Evolutionary conservation across 2,329 filamentous ascomycete genomes (phyloP).

Genomic region (Cercospora citrullina): DNA sequence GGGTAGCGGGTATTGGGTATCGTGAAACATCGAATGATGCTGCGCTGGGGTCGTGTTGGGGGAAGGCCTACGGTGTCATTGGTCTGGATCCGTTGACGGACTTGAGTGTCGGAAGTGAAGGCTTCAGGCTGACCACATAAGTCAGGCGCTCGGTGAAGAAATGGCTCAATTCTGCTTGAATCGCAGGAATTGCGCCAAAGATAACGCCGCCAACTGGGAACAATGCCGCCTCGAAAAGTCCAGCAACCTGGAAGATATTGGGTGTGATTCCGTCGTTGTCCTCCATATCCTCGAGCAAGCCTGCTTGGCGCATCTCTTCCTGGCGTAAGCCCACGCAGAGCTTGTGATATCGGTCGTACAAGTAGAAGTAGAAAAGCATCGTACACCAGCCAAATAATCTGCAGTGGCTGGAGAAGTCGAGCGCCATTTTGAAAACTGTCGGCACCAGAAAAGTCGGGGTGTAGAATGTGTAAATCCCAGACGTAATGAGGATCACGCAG

Average conservation of each 20-base stretch:
- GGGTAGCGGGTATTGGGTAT: neutral
- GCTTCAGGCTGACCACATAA: conserved; percentile 73
- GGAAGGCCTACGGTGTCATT: conserved; percentile 26
- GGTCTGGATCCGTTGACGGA: conserved; percentile 24
- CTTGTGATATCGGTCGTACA: conserved; percentile 68
- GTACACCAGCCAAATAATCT: conserved; percentile 63
- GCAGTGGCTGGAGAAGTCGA: conserved; percentile 60
- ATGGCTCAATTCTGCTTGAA: conserved; percentile 68
- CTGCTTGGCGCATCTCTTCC: conserved; percentile 66
- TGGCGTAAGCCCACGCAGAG: conserved; percentile 61
- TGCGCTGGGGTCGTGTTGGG: neutral
- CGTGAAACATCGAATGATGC: neutral
- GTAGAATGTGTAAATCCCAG: conserved; percentile 60
- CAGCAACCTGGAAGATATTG: conserved; percentile 33
- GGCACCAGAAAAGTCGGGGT: conserved; percentile 55
- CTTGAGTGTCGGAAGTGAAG: conserved; percentile 26
- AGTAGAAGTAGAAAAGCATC: conserved; percentile 62
- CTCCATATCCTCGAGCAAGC: conserved; percentile 62
- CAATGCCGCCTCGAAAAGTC: conserved; percentile 64
- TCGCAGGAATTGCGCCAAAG: conserved; percentile 66
- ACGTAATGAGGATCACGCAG: conserved; percentile 63
- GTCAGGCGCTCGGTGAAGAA: conserved; percentile 69
- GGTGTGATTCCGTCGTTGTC: conserved; percentile 33
- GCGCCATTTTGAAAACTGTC: conserved; percentile 59
- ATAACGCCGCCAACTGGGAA: conserved; percentile 68